Base-by-base conservation (phyloP, 1,139 yeast genomes). In the Hyphopichia khmerensis region DNA sequence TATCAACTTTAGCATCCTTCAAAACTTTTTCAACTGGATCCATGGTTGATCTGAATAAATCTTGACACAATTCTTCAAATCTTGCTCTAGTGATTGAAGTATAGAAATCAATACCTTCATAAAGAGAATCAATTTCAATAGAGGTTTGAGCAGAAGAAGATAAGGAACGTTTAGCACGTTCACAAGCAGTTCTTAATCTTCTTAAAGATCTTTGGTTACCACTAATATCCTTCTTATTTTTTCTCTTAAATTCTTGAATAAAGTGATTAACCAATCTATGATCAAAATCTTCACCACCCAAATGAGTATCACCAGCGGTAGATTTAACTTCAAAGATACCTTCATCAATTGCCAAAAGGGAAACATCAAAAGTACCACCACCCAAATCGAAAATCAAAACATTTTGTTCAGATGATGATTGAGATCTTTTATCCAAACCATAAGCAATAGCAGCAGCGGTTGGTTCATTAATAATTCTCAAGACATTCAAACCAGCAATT, bases 341-440 rank as follows among this genome's bases (percentile, higher is more conserved):
- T 53, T 89, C 96, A 69, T 90, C 96, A 66, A 90, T 90, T 43
- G 93, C 84, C 58, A 90, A 79, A 55, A 90, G 78, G 35, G 97
- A 90, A 45, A 90, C 97, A 87, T 90, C 97, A 70, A 90, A 90
- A 61, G 97, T 90, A 80, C 97, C 97, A 77, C 97, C 97, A 82
- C 97, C 97, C 64, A 90, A 79, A 72, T 90, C 97, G 72, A 89
- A 90, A 60, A 90, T 89, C 63, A 90, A 80, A 45, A 90, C 95
- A 64, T 88, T 85, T 77, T 88, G 88, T 74, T 71, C 93, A 23
- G 76, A 44, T 3, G 43, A 33, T 31, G 56, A 80, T 56, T 77
- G 76, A 52, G 84, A 82, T 41, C 87, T 86, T 72, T 87, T 86
- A 68, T 82, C 84, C 56, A 78, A 72, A 62, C 83, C 83, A 61